Conservation (phyloP, 164 flowering plant species). For the Piper betle region DNA sequence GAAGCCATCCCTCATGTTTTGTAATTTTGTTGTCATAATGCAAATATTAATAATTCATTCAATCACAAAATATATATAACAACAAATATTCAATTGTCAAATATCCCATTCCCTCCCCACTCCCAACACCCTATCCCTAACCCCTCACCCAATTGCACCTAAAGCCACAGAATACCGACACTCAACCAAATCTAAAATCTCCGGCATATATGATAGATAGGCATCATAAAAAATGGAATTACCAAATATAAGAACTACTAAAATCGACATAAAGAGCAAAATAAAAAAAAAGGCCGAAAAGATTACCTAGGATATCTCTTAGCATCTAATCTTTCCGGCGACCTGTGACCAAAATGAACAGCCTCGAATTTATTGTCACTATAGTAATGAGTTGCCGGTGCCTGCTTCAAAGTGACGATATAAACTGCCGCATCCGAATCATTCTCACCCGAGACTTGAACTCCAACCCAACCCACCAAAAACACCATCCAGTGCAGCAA, state of each 20-base stretch:
- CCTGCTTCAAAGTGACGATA: constrained; percentile 66
- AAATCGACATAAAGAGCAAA: not conserved
- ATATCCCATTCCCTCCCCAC: too few species aligned
- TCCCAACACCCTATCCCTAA: too few species aligned
- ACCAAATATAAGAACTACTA: not conserved
- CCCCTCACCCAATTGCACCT: too few species aligned
- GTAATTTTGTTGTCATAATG: too few species aligned
- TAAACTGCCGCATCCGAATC: constrained; percentile 41
- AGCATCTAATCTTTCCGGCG: constrained; percentile 16
- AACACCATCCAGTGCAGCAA: constrained; percentile 25
- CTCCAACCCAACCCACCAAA: constrained; percentile 22
- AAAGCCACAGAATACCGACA: too few species aligned
- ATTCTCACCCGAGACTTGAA: constrained; percentile 24
- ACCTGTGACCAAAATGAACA: constrained; percentile 10
- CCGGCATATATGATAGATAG: too few species aligned
- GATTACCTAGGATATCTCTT: constrained; percentile 29
- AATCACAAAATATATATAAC: too few species aligned
- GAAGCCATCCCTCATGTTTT: too few species aligned
- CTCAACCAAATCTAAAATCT: too few species aligned
- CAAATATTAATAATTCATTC: too few species aligned
- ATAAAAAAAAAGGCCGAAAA: constrained; percentile 1
- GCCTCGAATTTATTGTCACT: constrained; percentile 16
- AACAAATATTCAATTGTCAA: too few species aligned
- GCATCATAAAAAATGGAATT: too few species aligned
- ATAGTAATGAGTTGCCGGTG: constrained; percentile 32